phyloP scores from a whole-genome alignment of 2,329 filamentous ascomycete species.

The Rhinocladiella mackenziei region DNA sequence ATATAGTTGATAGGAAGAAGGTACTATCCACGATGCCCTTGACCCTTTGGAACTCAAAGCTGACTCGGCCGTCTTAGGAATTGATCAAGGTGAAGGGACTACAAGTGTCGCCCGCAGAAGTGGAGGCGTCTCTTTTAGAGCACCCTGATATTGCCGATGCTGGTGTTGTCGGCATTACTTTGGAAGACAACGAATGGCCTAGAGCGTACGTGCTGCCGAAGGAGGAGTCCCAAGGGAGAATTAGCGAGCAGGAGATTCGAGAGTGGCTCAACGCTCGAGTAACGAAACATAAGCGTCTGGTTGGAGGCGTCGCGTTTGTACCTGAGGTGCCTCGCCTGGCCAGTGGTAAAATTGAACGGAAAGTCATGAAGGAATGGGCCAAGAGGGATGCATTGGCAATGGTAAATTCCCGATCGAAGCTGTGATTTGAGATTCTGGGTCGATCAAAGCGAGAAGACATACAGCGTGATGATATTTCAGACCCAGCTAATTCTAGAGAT shows the following conservation, averaged over 20 bases:
- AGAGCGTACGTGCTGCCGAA: slow-evolving; percentile 44
- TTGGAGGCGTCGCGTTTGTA: slow-evolving; percentile 44
- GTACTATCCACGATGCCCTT: too few species aligned
- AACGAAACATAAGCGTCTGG: slow-evolving; percentile 35
- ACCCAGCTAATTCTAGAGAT: too few species aligned
- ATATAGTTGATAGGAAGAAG: slow-evolving; percentile 73
- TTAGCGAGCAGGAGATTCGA: slow-evolving; percentile 11
- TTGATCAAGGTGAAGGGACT: slow-evolving; percentile 51
- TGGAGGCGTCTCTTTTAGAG: slow-evolving; percentile 44
- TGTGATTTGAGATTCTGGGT: too few species aligned
- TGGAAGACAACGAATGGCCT: slow-evolving; percentile 33
- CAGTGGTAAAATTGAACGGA: slow-evolving; percentile 48
- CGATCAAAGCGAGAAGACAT: too few species aligned
- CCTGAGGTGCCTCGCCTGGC: slow-evolving; percentile 48
- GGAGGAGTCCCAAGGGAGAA: slow-evolving; percentile 5
- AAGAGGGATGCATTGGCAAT: slow-evolving; percentile 35
- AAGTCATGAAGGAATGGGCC: slow-evolving; percentile 32
- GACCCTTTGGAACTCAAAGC: too few species aligned
- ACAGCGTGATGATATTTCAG: too few species aligned
- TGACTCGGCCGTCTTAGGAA: too few species aligned
- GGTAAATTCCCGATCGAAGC: too few species aligned
- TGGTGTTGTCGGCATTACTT: slow-evolving; percentile 44
- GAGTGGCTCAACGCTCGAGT: slow-evolving; percentile 37
- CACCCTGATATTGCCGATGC: slow-evolving; percentile 44
- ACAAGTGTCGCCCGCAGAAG: slow-evolving; percentile 45